Evolutionary conservation across 805 yeast species (phyloP), one percentile per base, ranked within the genome.

Genomic region (Lipomyces oligophaga): DNA sequence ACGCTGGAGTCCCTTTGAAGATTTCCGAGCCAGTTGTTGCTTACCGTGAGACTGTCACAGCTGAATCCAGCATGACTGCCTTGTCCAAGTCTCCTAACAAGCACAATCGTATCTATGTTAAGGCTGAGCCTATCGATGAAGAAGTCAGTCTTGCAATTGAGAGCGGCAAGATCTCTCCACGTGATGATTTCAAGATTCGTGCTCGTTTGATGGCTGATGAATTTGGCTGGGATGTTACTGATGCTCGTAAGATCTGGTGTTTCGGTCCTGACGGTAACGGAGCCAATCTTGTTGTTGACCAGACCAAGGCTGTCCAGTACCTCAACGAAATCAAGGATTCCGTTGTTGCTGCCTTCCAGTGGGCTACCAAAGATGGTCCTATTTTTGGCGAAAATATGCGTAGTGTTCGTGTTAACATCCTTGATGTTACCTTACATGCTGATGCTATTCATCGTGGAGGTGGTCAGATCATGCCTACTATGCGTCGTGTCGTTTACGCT

Each of bases 371-470:
- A 80, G 97, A 93, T 77, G 98, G 98, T 81, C 98, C 98, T 72
- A 77, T 90, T 72, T 79, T 93, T 69, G 96, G 95, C 79, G 97
- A 93, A 81, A 78, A 76, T 74, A 76, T 88, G 78, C 88, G 98
- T 81, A 85, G 95, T 67, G 80, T 88, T 68, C 88, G 97, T 79
- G 77, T 87, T 75, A 90, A 90, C 95, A 85, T 90, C 70, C 80
- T 90, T 78, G 98, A 90, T 83, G 98, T 90, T 70, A 89, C 96
- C 64, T 80, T 90, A 75, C 98, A 90, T 77, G 96, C 97, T 71
- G 98, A 90, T 85, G 96, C 98, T 76, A 90, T 90, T 77, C 98
- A 90, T 85, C 89, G 98, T 85, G 97, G 97, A 82, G 96, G 95
- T 79, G 98, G 97, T 78, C 98, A 90, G 81, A 82, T 90, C 74